Percentiles rank a stretch among this genome's conserved stretches.
These are phyloP conservation scores for Knufia petricola DNA, from an alignment of 2,329 filamentous ascomycete species.

Conservation along the genomic window DNA sequence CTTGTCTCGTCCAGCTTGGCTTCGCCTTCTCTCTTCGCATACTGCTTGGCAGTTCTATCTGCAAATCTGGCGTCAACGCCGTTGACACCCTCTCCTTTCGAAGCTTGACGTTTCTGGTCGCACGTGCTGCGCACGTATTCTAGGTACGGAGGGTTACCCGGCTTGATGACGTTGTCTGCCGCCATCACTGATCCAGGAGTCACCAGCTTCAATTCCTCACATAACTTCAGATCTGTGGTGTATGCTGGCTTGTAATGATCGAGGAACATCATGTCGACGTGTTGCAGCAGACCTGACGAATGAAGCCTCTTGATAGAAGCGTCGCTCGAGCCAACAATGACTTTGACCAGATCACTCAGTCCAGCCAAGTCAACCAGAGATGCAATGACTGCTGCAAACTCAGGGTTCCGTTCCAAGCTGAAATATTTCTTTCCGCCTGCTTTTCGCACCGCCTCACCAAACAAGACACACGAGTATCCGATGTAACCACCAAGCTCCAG, in stretches of 20 bases:
- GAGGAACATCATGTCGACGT: slow-evolving; percentile 65
- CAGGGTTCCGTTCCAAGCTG: slow-evolving; percentile 63
- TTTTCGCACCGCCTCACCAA: slow-evolving; percentile 55
- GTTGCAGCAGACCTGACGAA: slow-evolving; percentile 41
- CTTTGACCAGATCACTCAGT: slow-evolving; percentile 58
- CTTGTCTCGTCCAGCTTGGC: slow-evolving; percentile 22
- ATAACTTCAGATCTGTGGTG: slow-evolving; percentile 63
- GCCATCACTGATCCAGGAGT: slow-evolving; percentile 39
- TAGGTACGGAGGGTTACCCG: slow-evolving; percentile 37
- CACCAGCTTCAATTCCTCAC: slow-evolving; percentile 60
- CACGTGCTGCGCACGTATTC: slow-evolving; percentile 46
- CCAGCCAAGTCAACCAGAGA: slow-evolving; percentile 66
- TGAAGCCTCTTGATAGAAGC: slow-evolving; percentile 55
- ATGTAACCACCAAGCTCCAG: slow-evolving; percentile 74
- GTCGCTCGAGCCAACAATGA: slow-evolving; percentile 60
- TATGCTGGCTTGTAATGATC: slow-evolving; percentile 76
- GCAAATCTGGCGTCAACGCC: slow-evolving; percentile 18
- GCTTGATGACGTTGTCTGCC: slow-evolving; percentile 30
- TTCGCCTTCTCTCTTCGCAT: slow-evolving; percentile 19
- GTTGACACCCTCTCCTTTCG: slow-evolving; percentile 11
- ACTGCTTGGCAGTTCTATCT: slow-evolving; percentile 23
- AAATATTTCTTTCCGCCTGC: slow-evolving; percentile 58
- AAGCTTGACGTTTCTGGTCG: slow-evolving; percentile 44
- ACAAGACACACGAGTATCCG: slow-evolving; percentile 71
- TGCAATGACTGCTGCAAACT: slow-evolving; percentile 61